Base-by-base conservation (phyloP, 1,284 basidiomycete genomes). In the Phellopilus nigrolimitatus region DNA sequence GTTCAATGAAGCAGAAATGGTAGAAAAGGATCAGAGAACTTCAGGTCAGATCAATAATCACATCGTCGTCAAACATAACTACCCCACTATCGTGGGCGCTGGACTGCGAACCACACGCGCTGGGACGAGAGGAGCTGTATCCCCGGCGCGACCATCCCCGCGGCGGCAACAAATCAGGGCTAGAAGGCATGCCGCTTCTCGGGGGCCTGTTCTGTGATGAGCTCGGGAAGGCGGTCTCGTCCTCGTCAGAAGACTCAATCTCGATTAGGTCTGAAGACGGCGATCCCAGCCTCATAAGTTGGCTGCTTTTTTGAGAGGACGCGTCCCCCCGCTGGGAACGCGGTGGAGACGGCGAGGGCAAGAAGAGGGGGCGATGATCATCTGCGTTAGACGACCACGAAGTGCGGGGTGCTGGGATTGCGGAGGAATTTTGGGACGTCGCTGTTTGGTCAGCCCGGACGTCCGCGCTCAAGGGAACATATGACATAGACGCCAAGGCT, bases 321-420 rank as follows among this genome's bases (percentile, higher is more conserved):
- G 34, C 10, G 2, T n/a, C n/a, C n/a, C n/a, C n/a, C n/a, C n/a
- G n/a, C n/a, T n/a, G n/a, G n/a, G n/a, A n/a, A n/a, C 8, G 21
- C 19, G 47, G 47, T n/a, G 47, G 22, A 49, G 47, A 15, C 8
- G 31, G 45, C 1, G 45, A 47, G 21, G 47, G 36, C 9, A 49
- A 25, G 17, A 49, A 49, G 3, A 49, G 37, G 1, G 47, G 47
- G n/a, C 12, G 10, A 21, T 36, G 17, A 13, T 21, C 6, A 3
- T 21, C n/a, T 4, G 12, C 6, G 8, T 13, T 15, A 24, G 33
- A 34, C 15, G 33, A n/a, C n/a, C n/a, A n/a, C n/a, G n/a, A 3
- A 39, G 9, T 39, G 12, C 9, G 24, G 37, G 37, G 6, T 39
- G 37, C 37, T 39, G 10, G 17, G 24, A 15, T 17, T 15, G 37